Evolutionary conservation across 164 flowering plant genomes (phyloP).

Genomic region (Buxus sempervirens): DNA sequence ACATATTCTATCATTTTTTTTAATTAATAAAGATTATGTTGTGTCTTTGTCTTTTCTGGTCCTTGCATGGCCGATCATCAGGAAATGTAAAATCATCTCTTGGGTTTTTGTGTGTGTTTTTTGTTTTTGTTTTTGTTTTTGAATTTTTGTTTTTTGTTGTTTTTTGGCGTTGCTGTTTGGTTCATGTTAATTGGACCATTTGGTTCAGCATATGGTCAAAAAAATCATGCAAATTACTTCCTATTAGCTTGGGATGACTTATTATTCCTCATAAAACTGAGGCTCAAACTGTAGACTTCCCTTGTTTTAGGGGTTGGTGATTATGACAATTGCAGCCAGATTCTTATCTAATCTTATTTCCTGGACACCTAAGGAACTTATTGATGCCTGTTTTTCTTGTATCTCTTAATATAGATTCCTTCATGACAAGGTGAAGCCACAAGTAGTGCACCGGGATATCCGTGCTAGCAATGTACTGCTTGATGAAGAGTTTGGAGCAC

Average conservation of each 20-base stretch:
- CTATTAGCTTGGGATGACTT: neutral
- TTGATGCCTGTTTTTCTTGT: neutral
- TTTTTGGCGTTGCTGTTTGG: neutral
- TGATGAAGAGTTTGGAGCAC: constrained; percentile 91
- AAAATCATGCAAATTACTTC: neutral
- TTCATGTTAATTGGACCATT: neutral
- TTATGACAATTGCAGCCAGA: too few relatives aligned
- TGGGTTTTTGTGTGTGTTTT: too few relatives aligned
- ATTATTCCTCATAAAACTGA: neutral
- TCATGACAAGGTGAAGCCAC: constrained; percentile 97
- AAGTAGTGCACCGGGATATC: constrained; percentile 88
- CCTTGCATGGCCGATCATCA: too few relatives aligned
- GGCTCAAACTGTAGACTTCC: neutral
- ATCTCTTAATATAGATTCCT: constrained; percentile 53
- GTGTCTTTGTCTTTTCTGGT: too few relatives aligned
- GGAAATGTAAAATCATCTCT: too few relatives aligned
- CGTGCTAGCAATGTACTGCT: constrained; percentile 88
- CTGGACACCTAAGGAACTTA: neutral
- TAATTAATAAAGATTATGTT: too few relatives aligned
- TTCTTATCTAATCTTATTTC: neutral
- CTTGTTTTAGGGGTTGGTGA: too few relatives aligned
- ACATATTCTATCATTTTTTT: too few relatives aligned
- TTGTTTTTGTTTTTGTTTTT: too few relatives aligned
- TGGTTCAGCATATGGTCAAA: neutral
- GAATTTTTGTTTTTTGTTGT: too few relatives aligned